A percentile compares a stretch with the other conserved stretches of the same genome.
Evolutionary conservation across 148 eudicot species (phyloP).

Genomic region (Silene uniflora): DNA sequence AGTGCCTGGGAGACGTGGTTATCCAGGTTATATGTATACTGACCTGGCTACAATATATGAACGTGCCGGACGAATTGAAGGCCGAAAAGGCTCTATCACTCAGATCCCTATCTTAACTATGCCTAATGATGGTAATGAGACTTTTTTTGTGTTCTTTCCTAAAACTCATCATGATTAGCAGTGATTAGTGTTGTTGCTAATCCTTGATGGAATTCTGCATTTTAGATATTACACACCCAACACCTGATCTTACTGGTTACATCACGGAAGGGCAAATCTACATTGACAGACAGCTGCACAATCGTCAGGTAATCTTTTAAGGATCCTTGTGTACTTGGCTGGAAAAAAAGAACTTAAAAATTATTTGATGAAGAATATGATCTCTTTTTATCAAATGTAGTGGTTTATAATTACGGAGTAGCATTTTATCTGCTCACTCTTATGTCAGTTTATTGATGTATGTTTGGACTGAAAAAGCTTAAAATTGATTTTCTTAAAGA

Average conservation of each 20-base stretch:
- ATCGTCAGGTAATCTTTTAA: slow-evolving; percentile 64
- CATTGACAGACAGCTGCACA: slow-evolving; percentile 92
- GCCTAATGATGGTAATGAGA: slow-evolving; percentile 87
- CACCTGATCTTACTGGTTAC: slow-evolving; percentile 99
- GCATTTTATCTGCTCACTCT: too few species aligned
- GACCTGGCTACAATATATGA: slow-evolving; percentile 99
- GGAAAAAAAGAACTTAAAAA: not conserved
- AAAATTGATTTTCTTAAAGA: slow-evolving; percentile 1
- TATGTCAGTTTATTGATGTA: not conserved
- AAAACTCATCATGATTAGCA: not conserved
- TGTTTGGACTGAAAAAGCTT: not conserved
- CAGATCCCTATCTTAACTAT: slow-evolving; percentile 96
- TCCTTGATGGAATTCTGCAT: slow-evolving; percentile 5
- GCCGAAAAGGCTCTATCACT: slow-evolving; percentile 91
- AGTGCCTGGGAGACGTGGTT: slow-evolving; percentile 99
- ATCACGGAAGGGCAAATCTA: slow-evolving; percentile 99
- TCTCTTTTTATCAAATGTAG: not conserved
- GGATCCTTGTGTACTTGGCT: not conserved
- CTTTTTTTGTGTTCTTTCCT: not conserved
- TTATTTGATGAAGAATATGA: not conserved
- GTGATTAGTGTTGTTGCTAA: not conserved
- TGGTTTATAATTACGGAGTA: too few species aligned
- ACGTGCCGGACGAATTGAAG: slow-evolving; percentile 99
- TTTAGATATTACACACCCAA: slow-evolving; percentile 98
- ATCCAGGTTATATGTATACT: slow-evolving; percentile 99